These are phyloP conservation scores for Candida khao-thaluensis DNA, from an alignment of 805 yeast genomes.

Conservation along the genomic window DNA sequence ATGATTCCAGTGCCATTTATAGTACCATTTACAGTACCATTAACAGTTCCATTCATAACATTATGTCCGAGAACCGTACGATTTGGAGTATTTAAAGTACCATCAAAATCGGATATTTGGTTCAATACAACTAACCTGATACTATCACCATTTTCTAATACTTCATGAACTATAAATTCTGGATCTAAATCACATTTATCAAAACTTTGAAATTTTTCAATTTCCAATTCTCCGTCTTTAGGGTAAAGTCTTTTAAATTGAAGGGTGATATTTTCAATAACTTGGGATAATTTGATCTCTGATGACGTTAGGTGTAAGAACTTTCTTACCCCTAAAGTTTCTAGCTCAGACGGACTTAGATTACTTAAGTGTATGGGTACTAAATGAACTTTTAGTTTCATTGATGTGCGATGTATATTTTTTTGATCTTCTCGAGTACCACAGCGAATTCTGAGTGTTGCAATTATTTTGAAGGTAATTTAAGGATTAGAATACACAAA, in stretches of 20 bases:
- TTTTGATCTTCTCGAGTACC: too few relatives aligned
- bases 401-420: too few relatives aligned
- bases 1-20: not conserved
- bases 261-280: conserved; percentile 52
- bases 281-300: conserved; percentile 43
- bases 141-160: conserved; percentile 47
- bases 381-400: conserved; percentile 37
- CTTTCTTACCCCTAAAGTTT: conserved; percentile 36
- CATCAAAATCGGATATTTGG: conserved; percentile 6
- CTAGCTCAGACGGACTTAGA: conserved; percentile 19
- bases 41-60: not conserved
- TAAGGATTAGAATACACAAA: too few relatives aligned
- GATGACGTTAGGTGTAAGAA: conserved; percentile 65
- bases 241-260: conserved; percentile 69
- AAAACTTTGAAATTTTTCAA: conserved; percentile 64
- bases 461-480: not conserved
- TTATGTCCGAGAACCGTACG: conserved; percentile 1
- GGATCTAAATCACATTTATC: conserved; percentile 78
- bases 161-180: conserved; percentile 64
- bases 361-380: conserved; percentile 26
- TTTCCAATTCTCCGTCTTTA: conserved; percentile 50
- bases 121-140: conserved; percentile 37
- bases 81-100: conserved; percentile 4
- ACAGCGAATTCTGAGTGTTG: not conserved
- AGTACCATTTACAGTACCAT: conserved; percentile 3